Conservation (phyloP, 306 rosid species). For the Corylus heterophylla region DNA sequence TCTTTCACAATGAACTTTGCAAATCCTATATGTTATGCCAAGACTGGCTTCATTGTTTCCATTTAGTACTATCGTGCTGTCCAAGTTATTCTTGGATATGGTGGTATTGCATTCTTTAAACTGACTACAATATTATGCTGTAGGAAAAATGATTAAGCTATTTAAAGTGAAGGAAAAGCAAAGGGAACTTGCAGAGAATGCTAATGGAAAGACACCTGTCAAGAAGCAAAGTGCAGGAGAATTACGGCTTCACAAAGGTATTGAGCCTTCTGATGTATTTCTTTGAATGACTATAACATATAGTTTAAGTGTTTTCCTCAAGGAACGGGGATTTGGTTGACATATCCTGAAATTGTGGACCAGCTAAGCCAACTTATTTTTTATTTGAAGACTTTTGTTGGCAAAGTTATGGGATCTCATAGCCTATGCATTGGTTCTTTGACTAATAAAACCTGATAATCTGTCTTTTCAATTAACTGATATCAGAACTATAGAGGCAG, state of each 20-base stretch:
- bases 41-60: not conserved
- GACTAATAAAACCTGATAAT: not conserved
- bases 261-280: not conserved
- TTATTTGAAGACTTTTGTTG: not conserved
- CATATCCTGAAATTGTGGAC: not conserved
- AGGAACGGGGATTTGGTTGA: conserved; percentile 1
- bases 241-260: conserved; percentile 60
- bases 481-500: not conserved
- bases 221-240: conserved; percentile 61
- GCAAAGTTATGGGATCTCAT: not conserved
- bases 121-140: conserved; percentile 13
- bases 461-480: not conserved
- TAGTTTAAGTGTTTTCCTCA: not conserved
- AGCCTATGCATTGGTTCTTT: not conserved
- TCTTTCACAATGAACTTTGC: not conserved
- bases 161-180: conserved; percentile 67
- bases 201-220: conserved; percentile 43
- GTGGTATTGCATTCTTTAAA: not conserved
- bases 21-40: not conserved
- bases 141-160: conserved; percentile 56
- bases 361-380: not conserved
- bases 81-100: not conserved
- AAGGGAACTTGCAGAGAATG: conserved; percentile 51
- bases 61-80: not conserved
- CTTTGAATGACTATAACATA: not conserved